These are phyloP conservation scores for Leccinum cinnamomeum DNA, from an alignment of 1,284 basidiomycete species.

Conservation along the genomic window DNA sequence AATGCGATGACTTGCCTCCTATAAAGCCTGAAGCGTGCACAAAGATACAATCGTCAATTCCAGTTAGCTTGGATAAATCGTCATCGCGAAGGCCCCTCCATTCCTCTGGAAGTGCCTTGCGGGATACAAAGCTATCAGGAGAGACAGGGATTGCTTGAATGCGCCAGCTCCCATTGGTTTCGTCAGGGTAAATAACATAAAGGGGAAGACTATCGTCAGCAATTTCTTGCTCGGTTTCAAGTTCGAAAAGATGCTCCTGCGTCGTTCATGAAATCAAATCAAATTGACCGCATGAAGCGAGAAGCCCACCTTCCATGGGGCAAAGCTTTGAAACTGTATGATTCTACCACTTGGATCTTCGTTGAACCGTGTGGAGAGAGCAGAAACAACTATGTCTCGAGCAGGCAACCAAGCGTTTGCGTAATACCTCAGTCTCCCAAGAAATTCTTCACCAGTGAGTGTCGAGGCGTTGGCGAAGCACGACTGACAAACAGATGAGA, in stretches of 20 bases:
- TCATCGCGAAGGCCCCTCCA: constrained; percentile 95
- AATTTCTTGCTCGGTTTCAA: constrained; percentile 63
- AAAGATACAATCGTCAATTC: constrained; percentile 86
- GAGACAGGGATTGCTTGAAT: constrained; percentile 89
- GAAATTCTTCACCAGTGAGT: constrained; percentile 87
- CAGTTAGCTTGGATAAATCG: constrained; percentile 69
- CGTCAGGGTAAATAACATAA: constrained; percentile 93
- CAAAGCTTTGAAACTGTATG: constrained; percentile 78
- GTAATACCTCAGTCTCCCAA: constrained; percentile 80
- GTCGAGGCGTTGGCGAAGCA: constrained; percentile 80
- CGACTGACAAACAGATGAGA: constrained; percentile 42
- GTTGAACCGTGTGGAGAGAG: constrained; percentile 61
- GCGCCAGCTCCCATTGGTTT: constrained; percentile 79
- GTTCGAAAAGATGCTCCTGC: constrained; percentile 89
- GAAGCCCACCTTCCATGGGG: constrained; percentile 77
- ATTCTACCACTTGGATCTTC: constrained; percentile 77
- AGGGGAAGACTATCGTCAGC: constrained; percentile 55
- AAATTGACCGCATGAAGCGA: neutral
- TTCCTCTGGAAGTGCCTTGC: constrained; percentile 88
- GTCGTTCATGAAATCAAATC: constrained; percentile 3
- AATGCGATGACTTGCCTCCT: constrained; percentile 61
- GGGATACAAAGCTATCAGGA: constrained; percentile 84
- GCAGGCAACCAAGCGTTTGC: constrained; percentile 92
- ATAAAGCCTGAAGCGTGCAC: constrained; percentile 96
- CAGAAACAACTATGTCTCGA: constrained; percentile 74